Base-by-base conservation (phyloP, 306 rosid species). In the Pterocarpus santalinus region DNA sequence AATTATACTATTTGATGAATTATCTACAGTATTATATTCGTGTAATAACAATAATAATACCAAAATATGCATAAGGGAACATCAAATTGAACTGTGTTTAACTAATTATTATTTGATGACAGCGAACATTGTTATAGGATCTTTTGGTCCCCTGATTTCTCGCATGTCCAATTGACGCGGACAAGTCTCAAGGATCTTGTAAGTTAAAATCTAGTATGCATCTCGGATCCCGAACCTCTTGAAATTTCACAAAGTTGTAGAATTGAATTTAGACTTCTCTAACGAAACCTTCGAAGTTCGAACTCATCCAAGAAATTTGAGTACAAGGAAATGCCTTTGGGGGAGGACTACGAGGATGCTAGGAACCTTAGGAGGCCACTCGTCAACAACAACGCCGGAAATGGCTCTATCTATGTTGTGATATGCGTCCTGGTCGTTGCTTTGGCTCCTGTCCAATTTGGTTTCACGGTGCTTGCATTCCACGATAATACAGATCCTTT, bases 401-500 rank as follows among this genome's bases (percentile, higher is more conserved):
- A 68, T 56, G 78, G 79, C 56, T 86, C 90, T 22, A 6, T 89
- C 60, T 91, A 82, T 58, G 89, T 93, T 60, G 66, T 93, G 16
- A 16, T 87, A 39, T 91, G 94, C 39, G 96, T 93, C 30, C 91
- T 93, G 74, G 53, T 93, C 68, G 96, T 93, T 46, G 91, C 94
- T 7, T 79, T 93, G 78, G 97, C 94, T 17, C 91, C 97, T 57
- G 69, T 93, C 72, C 96, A 93, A 78, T 93, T 93, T 69, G 97
- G 97, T 49, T 88, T 91, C 89, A 91, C 97, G 87, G 89, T 83
- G 69, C 61, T 75, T 47, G 22, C 47, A 39, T 22, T 77, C 6
- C 43, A 12, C 56, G 28, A 41, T 8, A 80, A 14, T 55, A 69
- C 60, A 28, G 5, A 14, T 7, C 8, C 28, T 14, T 30, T 53